Evolutionary conservation across 805 yeast genomes (phyloP).

Genomic region (Starmerella powellii): DNA sequence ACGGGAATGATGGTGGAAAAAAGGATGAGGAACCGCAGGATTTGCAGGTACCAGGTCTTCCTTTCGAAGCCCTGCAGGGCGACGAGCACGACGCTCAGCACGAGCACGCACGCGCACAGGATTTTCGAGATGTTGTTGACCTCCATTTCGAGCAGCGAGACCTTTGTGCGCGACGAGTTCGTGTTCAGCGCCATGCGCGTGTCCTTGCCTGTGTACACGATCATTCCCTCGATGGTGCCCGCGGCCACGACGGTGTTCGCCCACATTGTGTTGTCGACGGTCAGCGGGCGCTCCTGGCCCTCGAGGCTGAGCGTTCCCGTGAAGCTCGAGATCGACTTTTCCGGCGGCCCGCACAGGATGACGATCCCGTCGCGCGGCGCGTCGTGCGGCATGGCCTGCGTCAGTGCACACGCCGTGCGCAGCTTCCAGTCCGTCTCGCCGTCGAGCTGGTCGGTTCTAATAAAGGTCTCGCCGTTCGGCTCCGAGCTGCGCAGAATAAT

Average conservation of each 20-base stretch:
- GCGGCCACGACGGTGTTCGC: constrained; percentile 95
- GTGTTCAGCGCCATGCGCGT: constrained; percentile 95
- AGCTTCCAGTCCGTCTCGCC: constrained; percentile 99
- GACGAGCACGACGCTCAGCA: constrained; percentile 65
- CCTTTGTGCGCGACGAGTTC: constrained; percentile 71
- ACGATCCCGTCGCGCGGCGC: constrained; percentile 34
- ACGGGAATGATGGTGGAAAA: constrained; percentile 96
- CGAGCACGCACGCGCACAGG: constrained; percentile 73
- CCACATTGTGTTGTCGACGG: constrained; percentile 91
- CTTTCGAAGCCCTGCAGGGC: constrained; percentile 64
- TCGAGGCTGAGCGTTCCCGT: constrained; percentile 57
- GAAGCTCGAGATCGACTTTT: constrained; percentile 71
- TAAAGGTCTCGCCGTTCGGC: constrained; percentile 70
- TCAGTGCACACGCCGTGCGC: constrained; percentile 59
- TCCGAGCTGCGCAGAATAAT: constrained; percentile 74
- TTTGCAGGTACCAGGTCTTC: constrained; percentile 72
- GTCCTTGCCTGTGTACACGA: constrained; percentile 81
- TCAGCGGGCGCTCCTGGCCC: constrained; percentile 42
- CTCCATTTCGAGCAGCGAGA: constrained; percentile 81
- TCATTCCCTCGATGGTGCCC: constrained; percentile 79
- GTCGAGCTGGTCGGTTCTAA: constrained; percentile 93
- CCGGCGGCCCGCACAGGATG: constrained; percentile 68
- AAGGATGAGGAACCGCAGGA: constrained; percentile 78
- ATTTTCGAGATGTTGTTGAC: constrained; percentile 80
- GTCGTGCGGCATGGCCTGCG: constrained; percentile 43